These are phyloP conservation scores for Trichoderma citrinoviride DNA, from an alignment of 2,329 filamentous ascomycete species.

Conservation along the genomic window DNA sequence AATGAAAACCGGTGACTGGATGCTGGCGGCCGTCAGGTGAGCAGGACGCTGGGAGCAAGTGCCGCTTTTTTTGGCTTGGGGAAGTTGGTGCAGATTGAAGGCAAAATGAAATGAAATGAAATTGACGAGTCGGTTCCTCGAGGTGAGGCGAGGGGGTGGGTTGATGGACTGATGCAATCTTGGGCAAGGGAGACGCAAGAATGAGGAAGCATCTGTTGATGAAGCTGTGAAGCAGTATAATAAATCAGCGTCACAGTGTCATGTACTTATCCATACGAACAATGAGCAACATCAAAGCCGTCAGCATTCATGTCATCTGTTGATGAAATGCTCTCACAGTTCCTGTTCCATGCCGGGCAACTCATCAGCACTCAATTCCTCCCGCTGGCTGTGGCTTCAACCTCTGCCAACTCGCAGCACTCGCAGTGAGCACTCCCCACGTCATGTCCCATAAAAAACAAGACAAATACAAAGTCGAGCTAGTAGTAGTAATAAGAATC, in stretches of 20 bases:
- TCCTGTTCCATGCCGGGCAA: background rate
- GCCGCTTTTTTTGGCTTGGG: conserved; percentile 6
- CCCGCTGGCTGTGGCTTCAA: background rate
- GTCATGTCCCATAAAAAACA: background rate
- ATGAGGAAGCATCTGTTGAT: too few species aligned
- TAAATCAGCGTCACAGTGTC: too few species aligned
- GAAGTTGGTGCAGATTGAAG: background rate
- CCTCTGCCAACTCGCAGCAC: too few species aligned
- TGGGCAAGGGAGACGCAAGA: too few species aligned
- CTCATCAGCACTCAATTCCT: conserved; percentile 13
- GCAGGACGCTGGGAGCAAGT: conserved; percentile 19
- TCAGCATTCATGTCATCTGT: background rate
- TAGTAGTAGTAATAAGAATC: background rate
- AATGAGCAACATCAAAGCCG: too few species aligned
- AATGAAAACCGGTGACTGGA: conserved; percentile 48
- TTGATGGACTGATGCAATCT: too few species aligned
- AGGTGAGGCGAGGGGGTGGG: too few species aligned
- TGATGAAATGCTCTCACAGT: background rate
- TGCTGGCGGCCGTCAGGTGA: conserved; percentile 24
- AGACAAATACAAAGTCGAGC: background rate
- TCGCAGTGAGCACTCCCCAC: background rate
- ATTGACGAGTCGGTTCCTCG: background rate
- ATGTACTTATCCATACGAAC: too few species aligned
- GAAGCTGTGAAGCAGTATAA: too few species aligned
- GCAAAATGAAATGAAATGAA: background rate